These are phyloP conservation scores for Thozetella sp. DNA, from an alignment of 495 filamentous ascomycete species.

Conservation along the genomic window DNA sequence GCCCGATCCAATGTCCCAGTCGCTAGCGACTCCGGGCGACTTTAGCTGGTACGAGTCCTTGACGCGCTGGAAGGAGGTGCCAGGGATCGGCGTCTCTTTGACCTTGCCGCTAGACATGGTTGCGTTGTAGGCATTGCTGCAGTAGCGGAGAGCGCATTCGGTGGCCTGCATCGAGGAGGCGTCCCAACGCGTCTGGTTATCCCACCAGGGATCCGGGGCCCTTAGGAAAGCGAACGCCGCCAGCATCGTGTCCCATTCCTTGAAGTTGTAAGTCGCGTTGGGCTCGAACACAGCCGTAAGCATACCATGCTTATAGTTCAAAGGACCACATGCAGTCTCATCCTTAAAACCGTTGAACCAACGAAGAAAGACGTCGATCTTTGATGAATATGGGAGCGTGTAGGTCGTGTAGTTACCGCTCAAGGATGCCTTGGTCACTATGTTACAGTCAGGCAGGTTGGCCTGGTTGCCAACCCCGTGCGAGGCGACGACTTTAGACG, in stretches of 20 bases:
- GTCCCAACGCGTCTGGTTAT: conserved; percentile 7
- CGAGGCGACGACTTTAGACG: neutral
- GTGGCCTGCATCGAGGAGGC: conserved; percentile 13
- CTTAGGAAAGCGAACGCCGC: conserved; percentile 6
- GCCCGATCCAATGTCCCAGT: neutral
- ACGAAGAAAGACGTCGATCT: neutral
- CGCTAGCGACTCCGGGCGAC: neutral
- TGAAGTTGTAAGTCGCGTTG: conserved; percentile 10
- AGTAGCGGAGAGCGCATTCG: conserved; percentile 20
- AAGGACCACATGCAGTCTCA: neutral
- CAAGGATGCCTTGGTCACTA: neutral
- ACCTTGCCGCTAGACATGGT: conserved; percentile 9
- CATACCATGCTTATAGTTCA: neutral
- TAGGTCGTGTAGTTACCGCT: conserved; percentile 3
- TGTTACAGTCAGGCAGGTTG: neutral
- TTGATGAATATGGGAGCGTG: conserved; percentile 9
- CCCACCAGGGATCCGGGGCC: conserved; percentile 5
- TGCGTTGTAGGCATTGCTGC: conserved; percentile 13
- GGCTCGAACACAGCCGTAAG: conserved; percentile 4
- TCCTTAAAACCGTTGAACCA: neutral
- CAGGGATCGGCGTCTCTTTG: neutral
- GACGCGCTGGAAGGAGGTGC: neutral
- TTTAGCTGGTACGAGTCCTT: neutral
- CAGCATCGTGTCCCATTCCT: conserved; percentile 12
- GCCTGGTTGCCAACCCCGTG: neutral